phyloP scores from a whole-genome alignment of 306 rosid genomes.

The Rubus parviflorus region DNA sequence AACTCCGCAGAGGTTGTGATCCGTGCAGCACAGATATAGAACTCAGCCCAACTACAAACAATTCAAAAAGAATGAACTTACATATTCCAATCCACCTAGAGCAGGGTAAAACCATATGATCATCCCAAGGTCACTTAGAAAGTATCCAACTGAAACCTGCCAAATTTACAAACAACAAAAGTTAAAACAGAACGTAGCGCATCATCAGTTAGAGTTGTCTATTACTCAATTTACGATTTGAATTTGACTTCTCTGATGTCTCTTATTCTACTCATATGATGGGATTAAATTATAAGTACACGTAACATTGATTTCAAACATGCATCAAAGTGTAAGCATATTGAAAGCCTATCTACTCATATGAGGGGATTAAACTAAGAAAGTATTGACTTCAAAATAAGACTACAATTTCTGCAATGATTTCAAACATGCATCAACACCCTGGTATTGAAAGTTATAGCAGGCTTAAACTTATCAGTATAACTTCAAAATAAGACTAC shows the following conservation, averaged over 20 bases:
- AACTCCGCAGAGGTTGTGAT: constrained; percentile 22
- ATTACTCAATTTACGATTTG: not conserved
- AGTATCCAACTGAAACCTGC: constrained; percentile 95
- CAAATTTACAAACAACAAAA: constrained; percentile 16
- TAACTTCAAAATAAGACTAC: not conserved
- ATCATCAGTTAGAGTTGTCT: not conserved
- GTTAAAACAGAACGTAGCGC: not conserved
- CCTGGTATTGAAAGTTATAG: not conserved
- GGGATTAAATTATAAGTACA: not conserved
- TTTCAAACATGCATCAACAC: not conserved
- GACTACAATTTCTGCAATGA: not conserved
- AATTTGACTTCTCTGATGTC: not conserved
- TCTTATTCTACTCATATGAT: not conserved
- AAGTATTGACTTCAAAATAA: not conserved
- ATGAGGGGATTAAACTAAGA: too few relatives aligned
- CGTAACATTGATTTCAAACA: not conserved
- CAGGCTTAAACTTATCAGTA: too few relatives aligned
- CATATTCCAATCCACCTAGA: constrained; percentile 95
- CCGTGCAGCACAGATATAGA: not conserved
- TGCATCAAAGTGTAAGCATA: too few relatives aligned
- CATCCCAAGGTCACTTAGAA: constrained; percentile 83
- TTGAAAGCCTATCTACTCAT: too few relatives aligned
- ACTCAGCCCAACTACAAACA: constrained; percentile 4
- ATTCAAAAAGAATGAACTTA: constrained; percentile 54
- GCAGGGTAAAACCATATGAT: constrained; percentile 87